phyloP scores from a whole-genome alignment of 768 basidiomycete species.

The Lactarius deliciosus region DNA sequence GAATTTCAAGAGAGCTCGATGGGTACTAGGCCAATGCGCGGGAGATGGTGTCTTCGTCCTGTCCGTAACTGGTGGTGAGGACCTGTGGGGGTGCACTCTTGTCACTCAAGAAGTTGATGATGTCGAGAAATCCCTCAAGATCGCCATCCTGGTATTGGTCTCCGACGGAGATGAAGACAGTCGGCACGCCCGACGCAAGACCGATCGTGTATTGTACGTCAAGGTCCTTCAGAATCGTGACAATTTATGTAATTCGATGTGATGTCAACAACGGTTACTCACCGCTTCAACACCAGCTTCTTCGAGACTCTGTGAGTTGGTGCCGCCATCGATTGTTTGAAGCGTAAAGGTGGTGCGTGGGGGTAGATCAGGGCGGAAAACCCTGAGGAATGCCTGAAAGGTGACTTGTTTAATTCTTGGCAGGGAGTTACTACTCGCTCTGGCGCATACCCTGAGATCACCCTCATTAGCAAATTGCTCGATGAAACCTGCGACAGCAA shows the following conservation, averaged over 20 bases:
- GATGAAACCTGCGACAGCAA: no score
- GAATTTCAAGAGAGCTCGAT: neutral
- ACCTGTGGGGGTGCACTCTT: constrained; percentile 24
- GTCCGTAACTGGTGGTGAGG: constrained; percentile 38
- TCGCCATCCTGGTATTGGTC: constrained; percentile 33
- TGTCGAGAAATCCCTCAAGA: constrained; percentile 38
- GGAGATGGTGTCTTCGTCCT: constrained; percentile 34
- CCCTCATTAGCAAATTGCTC: no score
- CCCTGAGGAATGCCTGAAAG: no score
- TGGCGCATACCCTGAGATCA: no score
- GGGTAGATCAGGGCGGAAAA: no score
- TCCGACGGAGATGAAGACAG: constrained; percentile 38
- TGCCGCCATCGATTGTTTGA: no score
- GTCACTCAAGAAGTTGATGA: constrained; percentile 32
- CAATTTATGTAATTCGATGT: neutral
- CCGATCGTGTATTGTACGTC: constrained; percentile 34
- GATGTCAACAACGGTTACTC: no score
- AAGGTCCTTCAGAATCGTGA: constrained; percentile 22
- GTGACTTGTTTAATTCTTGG: no score
- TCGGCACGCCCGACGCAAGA: constrained; percentile 34
- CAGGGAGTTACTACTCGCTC: no score
- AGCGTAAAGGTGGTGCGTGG: no score
- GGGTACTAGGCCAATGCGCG: constrained; percentile 34
- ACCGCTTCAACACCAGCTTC: no score
- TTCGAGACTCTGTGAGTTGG: no score